These are phyloP conservation scores for Cyclotella cryptica DNA, from an alignment of 108 stramenopile genomes.

Conservation along the genomic window DNA sequence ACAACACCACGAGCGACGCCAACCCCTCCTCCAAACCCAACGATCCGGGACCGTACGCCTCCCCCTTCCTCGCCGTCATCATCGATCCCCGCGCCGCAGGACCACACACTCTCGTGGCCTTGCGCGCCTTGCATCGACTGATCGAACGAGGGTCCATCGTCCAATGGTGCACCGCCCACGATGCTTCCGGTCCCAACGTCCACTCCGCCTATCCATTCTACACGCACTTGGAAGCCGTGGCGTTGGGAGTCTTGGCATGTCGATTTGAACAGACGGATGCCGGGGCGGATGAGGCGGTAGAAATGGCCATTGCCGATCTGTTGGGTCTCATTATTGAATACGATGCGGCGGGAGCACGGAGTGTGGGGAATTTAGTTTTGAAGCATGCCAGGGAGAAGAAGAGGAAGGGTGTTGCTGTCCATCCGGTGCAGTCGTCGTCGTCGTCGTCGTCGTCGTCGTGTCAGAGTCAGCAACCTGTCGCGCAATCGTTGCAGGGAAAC, in stretches of 20 bases:
- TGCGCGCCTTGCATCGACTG: slow-evolving; percentile 75
- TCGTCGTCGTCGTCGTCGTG: background rate
- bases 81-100: slow-evolving; percentile 88
- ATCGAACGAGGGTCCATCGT: slow-evolving; percentile 60
- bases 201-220: background rate
- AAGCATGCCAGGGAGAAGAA: slow-evolving; percentile 5
- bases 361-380: slow-evolving; percentile 14
- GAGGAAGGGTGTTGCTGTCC: background rate
- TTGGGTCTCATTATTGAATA: slow-evolving; percentile 66
- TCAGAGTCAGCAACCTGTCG: background rate
- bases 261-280: slow-evolving; percentile 92
- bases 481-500: slow-evolving; percentile 3
- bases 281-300: slow-evolving; percentile 90
- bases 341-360: slow-evolving; percentile 46
- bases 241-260: slow-evolving; percentile 74
- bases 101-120: slow-evolving; percentile 85
- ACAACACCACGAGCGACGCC: slow-evolving; percentile 11
- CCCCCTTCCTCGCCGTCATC: slow-evolving; percentile 86
- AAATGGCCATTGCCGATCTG: slow-evolving; percentile 92
- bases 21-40: slow-evolving; percentile 14
- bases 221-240: slow-evolving; percentile 39
- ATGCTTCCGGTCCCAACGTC: background rate
- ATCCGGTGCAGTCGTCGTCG: background rate
- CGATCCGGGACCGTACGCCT: slow-evolving; percentile 49
- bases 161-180: slow-evolving; percentile 6